Percentiles rank a stretch among this genome's conserved stretches.
phyloP scores from a whole-genome alignment of 352 stramenopile species.

The Phytophthora macrochlamydospora region DNA sequence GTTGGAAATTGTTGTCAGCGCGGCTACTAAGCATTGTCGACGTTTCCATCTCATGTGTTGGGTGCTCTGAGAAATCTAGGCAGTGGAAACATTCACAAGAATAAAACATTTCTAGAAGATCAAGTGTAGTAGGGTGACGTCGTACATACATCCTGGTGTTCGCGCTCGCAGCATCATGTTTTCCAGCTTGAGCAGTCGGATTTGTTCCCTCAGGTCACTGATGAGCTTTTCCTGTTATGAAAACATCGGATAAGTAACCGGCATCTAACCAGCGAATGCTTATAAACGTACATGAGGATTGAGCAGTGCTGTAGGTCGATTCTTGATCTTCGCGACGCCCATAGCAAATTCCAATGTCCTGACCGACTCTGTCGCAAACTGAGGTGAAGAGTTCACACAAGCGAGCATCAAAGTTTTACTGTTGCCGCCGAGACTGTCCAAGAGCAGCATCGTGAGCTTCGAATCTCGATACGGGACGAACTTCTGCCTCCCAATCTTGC shows the following conservation, averaged over 20 bases:
- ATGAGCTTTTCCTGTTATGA: conserved; percentile 68
- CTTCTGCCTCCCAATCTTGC: conserved; percentile 45
- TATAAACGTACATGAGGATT: conserved; percentile 55
- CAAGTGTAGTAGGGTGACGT: neutral
- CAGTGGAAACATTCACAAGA: conserved; percentile 1
- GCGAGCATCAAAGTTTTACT: conserved; percentile 84
- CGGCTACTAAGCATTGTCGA: conserved; percentile 3
- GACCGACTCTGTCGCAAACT: conserved; percentile 66
- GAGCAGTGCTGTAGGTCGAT: conserved; percentile 62
- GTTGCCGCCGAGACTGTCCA: conserved; percentile 74
- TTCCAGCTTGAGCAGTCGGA: conserved; percentile 66
- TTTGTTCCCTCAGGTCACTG: conserved; percentile 68
- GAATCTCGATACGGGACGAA: conserved; percentile 77
- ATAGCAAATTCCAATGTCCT: conserved; percentile 82
- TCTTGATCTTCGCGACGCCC: conserved; percentile 83
- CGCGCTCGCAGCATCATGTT: conserved; percentile 72
- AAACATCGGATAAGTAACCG: neutral
- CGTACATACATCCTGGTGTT: conserved; percentile 61
- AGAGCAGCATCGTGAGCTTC: conserved; percentile 77
- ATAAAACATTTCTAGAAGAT: neutral
- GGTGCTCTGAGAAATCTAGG: conserved; percentile 57
- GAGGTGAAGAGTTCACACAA: conserved; percentile 63
- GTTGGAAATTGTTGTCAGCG: neutral
- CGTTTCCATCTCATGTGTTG: conserved; percentile 16
- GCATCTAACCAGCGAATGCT: too few relatives aligned